Conservation (phyloP, 78 protist species). For the Tieghemostelium lacteum region DNA sequence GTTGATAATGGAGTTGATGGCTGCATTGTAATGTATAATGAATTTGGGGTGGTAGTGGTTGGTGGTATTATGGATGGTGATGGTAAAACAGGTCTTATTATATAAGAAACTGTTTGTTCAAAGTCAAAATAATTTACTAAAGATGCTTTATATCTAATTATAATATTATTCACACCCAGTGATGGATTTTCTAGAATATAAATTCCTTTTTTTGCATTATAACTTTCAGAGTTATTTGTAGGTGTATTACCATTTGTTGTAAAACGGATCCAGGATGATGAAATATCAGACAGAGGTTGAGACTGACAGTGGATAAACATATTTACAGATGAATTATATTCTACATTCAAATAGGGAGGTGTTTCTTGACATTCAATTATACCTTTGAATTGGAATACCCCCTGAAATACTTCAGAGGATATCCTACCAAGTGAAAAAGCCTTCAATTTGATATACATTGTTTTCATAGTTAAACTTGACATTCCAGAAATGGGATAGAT, state of each 20-base stretch:
- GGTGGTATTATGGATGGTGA: too few species aligned
- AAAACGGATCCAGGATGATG: conserved; percentile 24
- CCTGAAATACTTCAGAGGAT: not conserved
- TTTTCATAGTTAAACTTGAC: not conserved
- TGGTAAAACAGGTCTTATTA: not conserved
- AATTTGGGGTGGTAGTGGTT: not conserved
- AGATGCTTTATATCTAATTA: not conserved
- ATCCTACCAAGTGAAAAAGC: conserved; percentile 6
- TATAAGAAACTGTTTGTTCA: too few species aligned
- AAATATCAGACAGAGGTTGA: not conserved
- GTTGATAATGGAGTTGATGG: too few species aligned
- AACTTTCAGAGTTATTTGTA: not conserved
- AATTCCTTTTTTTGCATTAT: conserved; percentile 28
- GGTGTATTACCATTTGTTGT: not conserved
- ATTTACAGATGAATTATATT: not conserved
- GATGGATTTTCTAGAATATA: not conserved
- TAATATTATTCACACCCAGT: not conserved
- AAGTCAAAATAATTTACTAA: not conserved
- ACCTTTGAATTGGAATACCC: conserved; percentile 3
- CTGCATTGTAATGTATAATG: too few species aligned
- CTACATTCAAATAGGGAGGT: too few species aligned
- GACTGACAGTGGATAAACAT: not conserved
- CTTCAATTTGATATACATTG: not conserved
- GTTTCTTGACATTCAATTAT: not conserved
- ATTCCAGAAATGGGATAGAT: not conserved